phyloP scores from a whole-genome alignment of 768 basidiomycete species.

The Mycena alexandri region DNA sequence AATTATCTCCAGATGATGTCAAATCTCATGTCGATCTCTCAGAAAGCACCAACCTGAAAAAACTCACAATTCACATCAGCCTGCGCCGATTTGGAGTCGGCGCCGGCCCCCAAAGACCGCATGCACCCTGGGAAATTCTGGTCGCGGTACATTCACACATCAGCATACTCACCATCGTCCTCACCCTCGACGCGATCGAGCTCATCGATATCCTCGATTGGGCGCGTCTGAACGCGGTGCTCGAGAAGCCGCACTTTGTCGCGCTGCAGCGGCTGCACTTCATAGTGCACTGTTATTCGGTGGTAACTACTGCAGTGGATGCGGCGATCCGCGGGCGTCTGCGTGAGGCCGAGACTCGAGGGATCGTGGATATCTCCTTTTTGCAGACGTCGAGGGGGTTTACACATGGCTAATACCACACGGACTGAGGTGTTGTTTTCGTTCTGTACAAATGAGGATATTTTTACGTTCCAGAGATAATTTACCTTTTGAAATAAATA shows the following conservation, averaged over 20 bases:
- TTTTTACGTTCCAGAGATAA: too few relatives aligned
- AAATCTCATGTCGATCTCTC: conserved; percentile 22
- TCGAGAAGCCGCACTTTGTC: conserved; percentile 14
- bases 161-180: conserved; percentile 26
- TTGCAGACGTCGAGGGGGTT: conserved; percentile 1
- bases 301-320: not conserved
- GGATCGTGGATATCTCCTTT: conserved; percentile 1
- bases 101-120: not conserved
- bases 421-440: too few relatives aligned
- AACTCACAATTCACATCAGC: conserved; percentile 26
- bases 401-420: too few relatives aligned
- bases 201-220: conserved; percentile 47
- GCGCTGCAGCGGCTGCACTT: conserved; percentile 16
- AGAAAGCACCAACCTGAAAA: conserved; percentile 1
- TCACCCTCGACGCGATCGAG: conserved; percentile 17
- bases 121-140: conserved; percentile 26
- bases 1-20: conserved; percentile 14
- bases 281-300: conserved; percentile 6
- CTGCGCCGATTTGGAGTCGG: conserved; percentile 18
- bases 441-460: too few relatives aligned
- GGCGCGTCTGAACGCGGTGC: conserved; percentile 43
- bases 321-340: conserved; percentile 4
- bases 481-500: too few relatives aligned
- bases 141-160: not conserved
- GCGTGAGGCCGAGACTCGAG: not conserved